These are phyloP conservation scores for Colletotrichum australisinense DNA, from an alignment of 2,329 filamentous ascomycete genomes.

Conservation along the genomic window DNA sequence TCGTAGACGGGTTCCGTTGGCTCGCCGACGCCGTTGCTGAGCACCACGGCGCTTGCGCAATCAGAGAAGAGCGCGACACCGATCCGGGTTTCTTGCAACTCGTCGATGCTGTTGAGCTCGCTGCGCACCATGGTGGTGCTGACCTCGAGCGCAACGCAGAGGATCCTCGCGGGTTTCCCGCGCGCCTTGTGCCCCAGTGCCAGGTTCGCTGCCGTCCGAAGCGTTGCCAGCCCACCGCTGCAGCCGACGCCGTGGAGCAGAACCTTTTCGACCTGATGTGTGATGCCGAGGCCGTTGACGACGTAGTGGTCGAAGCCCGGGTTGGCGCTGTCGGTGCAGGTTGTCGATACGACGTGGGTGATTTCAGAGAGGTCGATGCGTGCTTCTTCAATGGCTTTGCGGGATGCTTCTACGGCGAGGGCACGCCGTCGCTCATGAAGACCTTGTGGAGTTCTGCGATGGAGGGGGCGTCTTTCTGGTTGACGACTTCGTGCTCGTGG, in stretches of 20 bases:
- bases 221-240: conserved; percentile 70
- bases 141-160: conserved; percentile 74
- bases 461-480: conserved; percentile 63
- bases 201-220: conserved; percentile 74
- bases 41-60: conserved; percentile 72
- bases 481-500: conserved; percentile 70
- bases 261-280: conserved; percentile 70
- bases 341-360: conserved; percentile 75
- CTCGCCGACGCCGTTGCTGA: conserved; percentile 72
- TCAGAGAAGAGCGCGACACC: conserved; percentile 77
- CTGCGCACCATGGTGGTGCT: conserved; percentile 71
- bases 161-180: conserved; percentile 68
- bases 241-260: conserved; percentile 76
- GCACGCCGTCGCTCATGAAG: conserved; percentile 69
- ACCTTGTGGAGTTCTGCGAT: conserved; percentile 65
- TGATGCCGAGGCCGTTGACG: conserved; percentile 67
- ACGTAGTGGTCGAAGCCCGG: conserved; percentile 77
- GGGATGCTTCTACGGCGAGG: conserved; percentile 66
- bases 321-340: conserved; percentile 77
- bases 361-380: conserved; percentile 63
- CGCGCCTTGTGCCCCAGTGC: conserved; percentile 71
- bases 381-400: conserved; percentile 67
- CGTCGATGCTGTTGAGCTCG: conserved; percentile 72
- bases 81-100: conserved; percentile 70
- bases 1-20: conserved; percentile 62